Evolutionary conservation across 257 asterid species (phyloP).

Genomic region (Thymus quinquecostatus): DNA sequence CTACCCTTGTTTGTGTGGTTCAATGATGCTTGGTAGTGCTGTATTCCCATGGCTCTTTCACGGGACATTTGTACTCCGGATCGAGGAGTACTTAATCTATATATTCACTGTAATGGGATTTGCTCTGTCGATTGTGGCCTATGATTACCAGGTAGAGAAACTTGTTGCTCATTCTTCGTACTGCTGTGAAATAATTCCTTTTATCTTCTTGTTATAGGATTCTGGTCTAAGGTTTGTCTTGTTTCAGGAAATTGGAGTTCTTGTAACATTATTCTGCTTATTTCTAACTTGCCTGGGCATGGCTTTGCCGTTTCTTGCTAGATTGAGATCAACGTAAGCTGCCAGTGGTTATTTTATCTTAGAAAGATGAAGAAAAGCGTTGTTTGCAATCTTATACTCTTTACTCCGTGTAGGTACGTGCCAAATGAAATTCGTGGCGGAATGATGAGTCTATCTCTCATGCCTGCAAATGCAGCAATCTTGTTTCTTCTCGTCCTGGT

Average conservation of each 20-base stretch:
- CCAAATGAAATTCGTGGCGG: slow-evolving; percentile 97
- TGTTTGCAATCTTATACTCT: slow-evolving; percentile 28
- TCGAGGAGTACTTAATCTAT: slow-evolving; percentile 71
- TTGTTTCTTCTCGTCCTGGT: slow-evolving; percentile 71
- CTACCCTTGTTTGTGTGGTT: slow-evolving; percentile 89
- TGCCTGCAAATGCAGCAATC: slow-evolving; percentile 70
- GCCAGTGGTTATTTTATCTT: slow-evolving; percentile 2
- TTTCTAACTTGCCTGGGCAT: slow-evolving; percentile 75
- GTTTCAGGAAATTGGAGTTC: slow-evolving; percentile 81
- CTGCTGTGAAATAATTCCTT: slow-evolving; percentile 10
- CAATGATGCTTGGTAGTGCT: slow-evolving; percentile 96
- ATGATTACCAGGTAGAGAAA: slow-evolving; percentile 83
- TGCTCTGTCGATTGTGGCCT: slow-evolving; percentile 64
- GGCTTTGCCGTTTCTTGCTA: slow-evolving; percentile 88
- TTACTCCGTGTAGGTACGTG: slow-evolving; percentile 61
- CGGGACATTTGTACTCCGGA: slow-evolving; percentile 62
- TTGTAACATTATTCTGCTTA: slow-evolving; percentile 68
- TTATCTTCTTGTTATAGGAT: slow-evolving; percentile 7
- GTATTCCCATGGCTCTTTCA: slow-evolving; percentile 75
- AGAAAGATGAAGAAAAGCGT: too few species aligned
- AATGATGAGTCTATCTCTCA: slow-evolving; percentile 73
- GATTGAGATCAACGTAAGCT: slow-evolving; percentile 85
- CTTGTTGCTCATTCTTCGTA: slow-evolving; percentile 20
- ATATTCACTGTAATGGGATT: slow-evolving; percentile 64
- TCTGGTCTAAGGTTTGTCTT: slow-evolving; percentile 23